A percentile compares a stretch with the other conserved stretches of the same genome.
Conservation (phyloP, 371 early-diverging fungal species). For the Conidiobolus coronatus region DNA sequence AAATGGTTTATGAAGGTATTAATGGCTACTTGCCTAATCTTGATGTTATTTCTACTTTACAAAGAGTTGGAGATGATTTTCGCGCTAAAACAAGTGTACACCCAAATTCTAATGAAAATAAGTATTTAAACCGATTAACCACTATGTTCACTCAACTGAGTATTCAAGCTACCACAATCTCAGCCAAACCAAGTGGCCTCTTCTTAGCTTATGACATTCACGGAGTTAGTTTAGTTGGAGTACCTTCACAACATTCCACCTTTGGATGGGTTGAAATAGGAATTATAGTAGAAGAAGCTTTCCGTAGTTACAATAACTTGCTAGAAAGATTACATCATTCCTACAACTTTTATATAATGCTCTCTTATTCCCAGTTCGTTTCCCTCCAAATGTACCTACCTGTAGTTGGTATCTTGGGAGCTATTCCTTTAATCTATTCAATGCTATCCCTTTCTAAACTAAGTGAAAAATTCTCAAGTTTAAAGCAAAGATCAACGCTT, state of each 20-base stretch:
- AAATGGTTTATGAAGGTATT: conserved; percentile 64
- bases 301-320: conserved; percentile 77
- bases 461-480: too few species aligned
- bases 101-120: conserved; percentile 1
- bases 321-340: conserved; percentile 89
- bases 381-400: conserved; percentile 79
- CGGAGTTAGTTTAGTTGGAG: conserved; percentile 48
- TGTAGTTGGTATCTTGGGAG: not conserved
- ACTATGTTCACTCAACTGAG: conserved; percentile 31
- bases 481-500: too few species aligned
- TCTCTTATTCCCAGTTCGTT: conserved; percentile 45
- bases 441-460: not conserved
- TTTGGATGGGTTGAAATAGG: conserved; percentile 10
- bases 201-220: conserved; percentile 62
- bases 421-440: not conserved
- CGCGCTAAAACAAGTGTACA: conserved; percentile 10
- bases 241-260: conserved; percentile 12
- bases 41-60: conserved; percentile 47
- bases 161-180: conserved; percentile 40
- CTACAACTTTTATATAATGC: conserved; percentile 82
- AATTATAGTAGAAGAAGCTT: conserved; percentile 56
- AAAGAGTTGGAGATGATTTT: conserved; percentile 24
- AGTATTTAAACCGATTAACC: conserved; percentile 17
- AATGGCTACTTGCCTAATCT: conserved; percentile 86
- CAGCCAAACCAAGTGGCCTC: conserved; percentile 46